Conservation (phyloP, 257 asterid genomes). For the Voacanga thouarsii region DNA sequence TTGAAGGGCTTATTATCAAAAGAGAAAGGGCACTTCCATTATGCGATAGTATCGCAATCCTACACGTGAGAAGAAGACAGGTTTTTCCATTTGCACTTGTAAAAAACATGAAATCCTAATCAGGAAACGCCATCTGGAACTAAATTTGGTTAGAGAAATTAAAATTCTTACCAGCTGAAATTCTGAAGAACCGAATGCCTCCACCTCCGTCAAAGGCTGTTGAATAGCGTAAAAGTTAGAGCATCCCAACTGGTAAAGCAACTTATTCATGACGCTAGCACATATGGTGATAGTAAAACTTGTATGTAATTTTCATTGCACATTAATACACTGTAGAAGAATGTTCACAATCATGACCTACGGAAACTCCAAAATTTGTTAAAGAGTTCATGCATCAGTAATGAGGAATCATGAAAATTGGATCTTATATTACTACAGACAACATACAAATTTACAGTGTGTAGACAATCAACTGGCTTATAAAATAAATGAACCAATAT, state of each 20-base stretch:
- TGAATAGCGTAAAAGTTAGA: slow-evolving; percentile 22
- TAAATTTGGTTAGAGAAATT: slow-evolving; percentile 1
- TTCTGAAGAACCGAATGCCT: slow-evolving; percentile 61
- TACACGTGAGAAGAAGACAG: neutral
- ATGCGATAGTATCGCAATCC: neutral
- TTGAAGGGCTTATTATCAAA: neutral
- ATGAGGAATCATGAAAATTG: neutral
- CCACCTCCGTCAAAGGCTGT: slow-evolving; percentile 83
- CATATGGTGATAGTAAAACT: neutral
- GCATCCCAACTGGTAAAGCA: neutral
- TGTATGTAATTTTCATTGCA: neutral
- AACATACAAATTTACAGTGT: neutral
- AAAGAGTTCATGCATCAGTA: neutral
- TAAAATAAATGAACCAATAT: neutral
- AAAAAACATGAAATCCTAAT: neutral
- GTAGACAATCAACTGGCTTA: neutral
- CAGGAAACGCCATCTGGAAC: neutral
- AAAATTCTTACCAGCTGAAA: slow-evolving; percentile 70
- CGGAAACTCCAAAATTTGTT: neutral
- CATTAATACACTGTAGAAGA: neutral
- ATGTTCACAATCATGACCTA: neutral
- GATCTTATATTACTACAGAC: neutral
- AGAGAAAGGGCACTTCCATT: neutral
- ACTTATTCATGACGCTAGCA: neutral
- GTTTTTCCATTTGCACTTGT: neutral